Evolutionary conservation across 768 basidiomycete genomes (phyloP).

Genomic region (Tricholoma furcatifolium): DNA sequence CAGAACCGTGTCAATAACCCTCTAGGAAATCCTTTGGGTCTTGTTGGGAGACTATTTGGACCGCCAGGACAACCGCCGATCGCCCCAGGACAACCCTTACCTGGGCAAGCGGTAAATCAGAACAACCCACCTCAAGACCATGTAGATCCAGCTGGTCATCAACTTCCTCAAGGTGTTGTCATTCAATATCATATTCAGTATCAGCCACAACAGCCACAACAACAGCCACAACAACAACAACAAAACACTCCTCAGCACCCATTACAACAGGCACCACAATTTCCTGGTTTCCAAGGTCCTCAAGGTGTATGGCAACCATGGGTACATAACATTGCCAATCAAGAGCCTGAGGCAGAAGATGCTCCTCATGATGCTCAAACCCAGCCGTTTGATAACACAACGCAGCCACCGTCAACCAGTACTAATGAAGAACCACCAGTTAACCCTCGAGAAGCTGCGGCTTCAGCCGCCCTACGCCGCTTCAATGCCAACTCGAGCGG

Average conservation of each 20-base stretch:
- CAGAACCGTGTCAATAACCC: conserved; percentile 42
- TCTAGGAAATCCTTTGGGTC: conserved; percentile 48
- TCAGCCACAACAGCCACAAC: conserved; percentile 39
- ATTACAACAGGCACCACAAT: conserved; percentile 50
- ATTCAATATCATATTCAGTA: conserved; percentile 69
- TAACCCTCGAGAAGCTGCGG: conserved; percentile 49
- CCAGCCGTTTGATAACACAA: not conserved
- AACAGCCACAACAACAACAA: conserved; percentile 27
- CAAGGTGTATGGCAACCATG: conserved; percentile 67
- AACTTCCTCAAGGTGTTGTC: conserved; percentile 44
- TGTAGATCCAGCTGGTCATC: conserved; percentile 33
- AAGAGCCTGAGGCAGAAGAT: not conserved
- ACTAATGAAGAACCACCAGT: conserved; percentile 9
- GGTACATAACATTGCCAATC: conserved; percentile 26
- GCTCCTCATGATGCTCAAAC: conserved; percentile 1
- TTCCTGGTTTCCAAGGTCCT: conserved; percentile 63
- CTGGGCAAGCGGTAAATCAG: conserved; percentile 26
- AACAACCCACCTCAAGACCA: conserved; percentile 26
- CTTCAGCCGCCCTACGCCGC: conserved; percentile 64
- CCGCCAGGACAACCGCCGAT: conserved; percentile 44
- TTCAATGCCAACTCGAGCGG: conserved; percentile 20
- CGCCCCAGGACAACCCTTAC: conserved; percentile 29
- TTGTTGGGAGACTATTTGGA: conserved; percentile 58
- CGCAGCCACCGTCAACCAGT: conserved; percentile 5
- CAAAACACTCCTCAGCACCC: conserved; percentile 25